Percentiles rank a stretch among this genome's conserved stretches.
Evolutionary conservation across 139 green algal genomes (phyloP).

Genomic region (Tetraselmis chui): DNA sequence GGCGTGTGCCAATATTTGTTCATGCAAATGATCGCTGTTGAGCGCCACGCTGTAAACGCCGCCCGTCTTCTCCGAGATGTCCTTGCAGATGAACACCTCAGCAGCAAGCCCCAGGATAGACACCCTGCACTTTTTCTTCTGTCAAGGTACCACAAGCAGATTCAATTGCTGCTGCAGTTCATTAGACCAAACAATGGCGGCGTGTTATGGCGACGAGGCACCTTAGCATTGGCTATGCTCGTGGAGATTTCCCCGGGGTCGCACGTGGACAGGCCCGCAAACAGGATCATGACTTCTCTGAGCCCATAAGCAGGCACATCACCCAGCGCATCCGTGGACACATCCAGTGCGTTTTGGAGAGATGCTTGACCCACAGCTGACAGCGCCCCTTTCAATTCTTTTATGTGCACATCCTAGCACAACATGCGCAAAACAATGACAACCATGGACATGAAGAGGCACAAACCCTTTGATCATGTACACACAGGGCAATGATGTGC

Average conservation of each 20-base stretch:
- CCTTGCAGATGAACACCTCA: constrained; percentile 75
- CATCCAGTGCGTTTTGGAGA: constrained; percentile 82
- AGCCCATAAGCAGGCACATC: constrained; percentile 78
- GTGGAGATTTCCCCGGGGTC: constrained; percentile 86
- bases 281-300: constrained; percentile 79
- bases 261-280: constrained; percentile 74
- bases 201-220: too few relatives aligned
- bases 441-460: too few relatives aligned
- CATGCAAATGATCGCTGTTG: constrained; percentile 62
- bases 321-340: constrained; percentile 45
- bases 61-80: constrained; percentile 63
- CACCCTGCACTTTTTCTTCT: constrained; percentile 25
- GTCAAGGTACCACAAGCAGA: too few relatives aligned
- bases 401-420: constrained; percentile 52
- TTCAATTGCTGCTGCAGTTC: too few relatives aligned
- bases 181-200: too few relatives aligned
- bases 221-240: constrained; percentile 50
- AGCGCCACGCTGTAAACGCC: constrained; percentile 76
- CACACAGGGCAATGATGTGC: too few relatives aligned
- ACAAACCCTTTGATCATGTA: too few relatives aligned
- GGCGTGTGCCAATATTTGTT: constrained; percentile 40
- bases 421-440: too few relatives aligned
- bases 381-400: constrained; percentile 32
- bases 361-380: constrained; percentile 53
- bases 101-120: constrained; percentile 68